phyloP scores from a whole-genome alignment of 2,329 filamentous ascomycete genomes.

The Aspergillus brunneoviolaceus region DNA sequence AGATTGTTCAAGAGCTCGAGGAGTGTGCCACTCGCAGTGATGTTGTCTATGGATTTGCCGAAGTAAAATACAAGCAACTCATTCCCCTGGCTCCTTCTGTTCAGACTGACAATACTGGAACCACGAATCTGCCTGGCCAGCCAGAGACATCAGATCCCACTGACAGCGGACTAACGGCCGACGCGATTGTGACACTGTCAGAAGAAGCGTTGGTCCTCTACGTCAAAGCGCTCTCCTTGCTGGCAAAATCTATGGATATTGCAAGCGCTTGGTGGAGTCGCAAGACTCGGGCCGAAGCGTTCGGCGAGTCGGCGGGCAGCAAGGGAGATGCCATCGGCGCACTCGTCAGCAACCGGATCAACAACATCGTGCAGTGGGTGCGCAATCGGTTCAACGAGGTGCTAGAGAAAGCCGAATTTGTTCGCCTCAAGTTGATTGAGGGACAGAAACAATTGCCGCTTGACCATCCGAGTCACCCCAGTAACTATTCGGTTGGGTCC shows the following conservation, averaged over 20 bases:
- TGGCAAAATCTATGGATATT: slow-evolving; percentile 94
- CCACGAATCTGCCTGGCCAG: slow-evolving; percentile 30
- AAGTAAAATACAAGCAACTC: slow-evolving; percentile 98
- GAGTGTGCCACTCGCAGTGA: slow-evolving; percentile 91
- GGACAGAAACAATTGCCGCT: slow-evolving; percentile 79
- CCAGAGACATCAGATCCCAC: slow-evolving; percentile 53
- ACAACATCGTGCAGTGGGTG: slow-evolving; percentile 93
- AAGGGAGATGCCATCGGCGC: slow-evolving; percentile 50
- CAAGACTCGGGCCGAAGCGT: slow-evolving; percentile 66
- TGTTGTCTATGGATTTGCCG: slow-evolving; percentile 94
- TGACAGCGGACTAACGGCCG: slow-evolving; percentile 75
- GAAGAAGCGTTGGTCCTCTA: slow-evolving; percentile 96
- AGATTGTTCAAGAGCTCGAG: slow-evolving; percentile 78
- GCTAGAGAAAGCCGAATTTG: slow-evolving; percentile 90
- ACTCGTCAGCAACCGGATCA: slow-evolving; percentile 69
- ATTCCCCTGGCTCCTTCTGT: slow-evolving; percentile 77
- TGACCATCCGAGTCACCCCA: slow-evolving; percentile 83
- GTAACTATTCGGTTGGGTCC: slow-evolving; percentile 66
- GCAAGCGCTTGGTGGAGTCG: slow-evolving; percentile 88
- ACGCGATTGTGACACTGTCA: slow-evolving; percentile 81
- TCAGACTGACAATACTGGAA: slow-evolving; percentile 34
- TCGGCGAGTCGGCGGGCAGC: slow-evolving; percentile 45
- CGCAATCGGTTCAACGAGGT: slow-evolving; percentile 94
- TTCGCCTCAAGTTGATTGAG: slow-evolving; percentile 82
- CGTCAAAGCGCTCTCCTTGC: slow-evolving; percentile 84